These are phyloP conservation scores for Entomophthora muscae DNA, from an alignment of 371 early-diverging fungal species.

Conservation along the genomic window DNA sequence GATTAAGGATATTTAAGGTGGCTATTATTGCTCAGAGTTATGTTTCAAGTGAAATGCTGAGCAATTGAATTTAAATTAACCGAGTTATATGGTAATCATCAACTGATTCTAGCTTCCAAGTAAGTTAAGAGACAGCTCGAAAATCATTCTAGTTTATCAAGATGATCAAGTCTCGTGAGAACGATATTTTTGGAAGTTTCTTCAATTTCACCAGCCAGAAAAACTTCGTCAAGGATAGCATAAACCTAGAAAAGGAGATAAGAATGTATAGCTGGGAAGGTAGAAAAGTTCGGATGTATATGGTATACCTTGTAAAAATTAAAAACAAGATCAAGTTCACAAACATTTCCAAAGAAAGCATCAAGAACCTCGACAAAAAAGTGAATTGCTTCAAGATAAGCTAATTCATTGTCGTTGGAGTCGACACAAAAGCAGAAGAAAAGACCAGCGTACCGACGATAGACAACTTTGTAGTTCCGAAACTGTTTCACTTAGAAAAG, in stretches of 20 bases:
- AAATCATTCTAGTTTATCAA: conserved; percentile 53
- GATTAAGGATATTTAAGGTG: too few species aligned
- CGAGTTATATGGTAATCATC: too few species aligned
- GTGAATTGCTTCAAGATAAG: conserved; percentile 88
- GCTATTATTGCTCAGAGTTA: too few species aligned
- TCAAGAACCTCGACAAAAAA: conserved; percentile 96
- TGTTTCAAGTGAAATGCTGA: too few species aligned
- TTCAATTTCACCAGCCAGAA: conserved; percentile 93
- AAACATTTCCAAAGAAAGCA: conserved; percentile 94
- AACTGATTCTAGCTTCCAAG: background rate
- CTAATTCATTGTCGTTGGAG: conserved; percentile 89
- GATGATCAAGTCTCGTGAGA: conserved; percentile 48
- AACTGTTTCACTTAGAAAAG: conserved; percentile 24
- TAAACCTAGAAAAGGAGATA: conserved; percentile 65
- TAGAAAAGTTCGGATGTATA: too few species aligned
- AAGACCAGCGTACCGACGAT: conserved; percentile 89
- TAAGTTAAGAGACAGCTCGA: background rate
- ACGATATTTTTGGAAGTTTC: conserved; percentile 77
- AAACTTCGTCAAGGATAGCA: conserved; percentile 90
- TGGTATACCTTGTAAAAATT: conserved; percentile 83
- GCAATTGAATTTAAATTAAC: too few species aligned
- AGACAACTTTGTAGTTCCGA: conserved; percentile 87
- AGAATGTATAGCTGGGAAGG: too few species aligned
- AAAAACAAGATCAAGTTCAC: conserved; percentile 92
- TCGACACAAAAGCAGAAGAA: conserved; percentile 97